These are phyloP conservation scores for Acanthamoeba polyphaga DNA, from an alignment of 208 protist species.

Conservation along the genomic window DNA sequence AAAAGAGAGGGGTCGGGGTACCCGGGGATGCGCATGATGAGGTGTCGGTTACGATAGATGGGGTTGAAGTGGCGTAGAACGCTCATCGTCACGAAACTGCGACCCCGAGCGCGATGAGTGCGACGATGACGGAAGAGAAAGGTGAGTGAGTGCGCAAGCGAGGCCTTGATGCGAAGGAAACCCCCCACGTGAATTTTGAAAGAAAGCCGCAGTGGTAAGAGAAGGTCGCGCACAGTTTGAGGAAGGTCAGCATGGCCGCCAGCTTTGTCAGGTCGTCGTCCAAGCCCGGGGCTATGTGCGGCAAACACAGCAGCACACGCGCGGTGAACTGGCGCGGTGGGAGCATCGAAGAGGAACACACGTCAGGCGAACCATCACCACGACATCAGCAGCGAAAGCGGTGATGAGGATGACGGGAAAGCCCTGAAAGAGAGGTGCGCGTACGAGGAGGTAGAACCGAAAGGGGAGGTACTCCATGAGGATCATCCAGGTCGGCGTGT, in stretches of 20 bases:
- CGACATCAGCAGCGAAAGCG: not conserved
- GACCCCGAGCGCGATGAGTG: too few relatives aligned
- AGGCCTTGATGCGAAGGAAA: too few relatives aligned
- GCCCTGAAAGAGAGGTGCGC: not conserved
- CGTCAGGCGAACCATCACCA: not conserved
- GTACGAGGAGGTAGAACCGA: constrained; percentile 3
- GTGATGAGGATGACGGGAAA: not conserved
- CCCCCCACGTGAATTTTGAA: not conserved
- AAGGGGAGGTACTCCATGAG: constrained; percentile 15
- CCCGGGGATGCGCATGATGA: constrained; percentile 15
- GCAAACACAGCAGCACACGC: not conserved
- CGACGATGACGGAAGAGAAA: too few relatives aligned
- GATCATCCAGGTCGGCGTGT: constrained; percentile 47
- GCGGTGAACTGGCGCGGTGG: not conserved
- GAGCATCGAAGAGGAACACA: not conserved
- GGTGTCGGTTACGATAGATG: constrained; percentile 48
- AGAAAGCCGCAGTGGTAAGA: not conserved
- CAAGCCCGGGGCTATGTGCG: not conserved
- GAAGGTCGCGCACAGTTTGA: constrained; percentile 22
- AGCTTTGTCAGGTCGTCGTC: not conserved
- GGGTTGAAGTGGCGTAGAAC: constrained; percentile 55
- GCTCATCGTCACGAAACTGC: constrained; percentile 28
- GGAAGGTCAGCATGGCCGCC: constrained; percentile 43
- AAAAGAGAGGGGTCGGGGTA: not conserved
- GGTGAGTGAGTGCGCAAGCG: not conserved